Conservation (phyloP, 2,329 filamentous ascomycete species). For the Botrytis deweyae region DNA sequence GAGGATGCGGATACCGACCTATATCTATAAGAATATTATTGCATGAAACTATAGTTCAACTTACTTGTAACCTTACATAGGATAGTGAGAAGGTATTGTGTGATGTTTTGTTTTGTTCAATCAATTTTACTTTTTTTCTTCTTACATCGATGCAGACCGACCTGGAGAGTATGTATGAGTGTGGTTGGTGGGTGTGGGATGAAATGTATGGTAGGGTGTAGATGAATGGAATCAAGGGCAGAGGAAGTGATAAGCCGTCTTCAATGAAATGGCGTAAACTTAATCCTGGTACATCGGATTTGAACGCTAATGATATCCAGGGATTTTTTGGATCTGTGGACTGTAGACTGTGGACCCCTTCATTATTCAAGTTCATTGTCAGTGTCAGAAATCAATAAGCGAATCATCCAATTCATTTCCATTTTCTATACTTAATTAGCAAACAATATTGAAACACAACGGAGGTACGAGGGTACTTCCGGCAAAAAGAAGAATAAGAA, state of each 20-base stretch:
- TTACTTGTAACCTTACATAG: slow-evolving; percentile 11
- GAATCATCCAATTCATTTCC: background rate
- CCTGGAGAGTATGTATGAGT: background rate
- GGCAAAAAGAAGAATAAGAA: background rate
- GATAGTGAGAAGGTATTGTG: background rate
- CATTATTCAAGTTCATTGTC: slow-evolving; percentile 1
- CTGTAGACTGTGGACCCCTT: background rate
- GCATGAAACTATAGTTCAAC: slow-evolving; percentile 2
- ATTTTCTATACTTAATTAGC: background rate
- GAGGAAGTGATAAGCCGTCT: background rate
- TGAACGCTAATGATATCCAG: background rate
- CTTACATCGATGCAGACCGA: background rate
- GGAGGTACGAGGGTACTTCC: background rate
- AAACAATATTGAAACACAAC: background rate
- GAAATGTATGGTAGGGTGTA: background rate
- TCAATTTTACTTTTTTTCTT: background rate
- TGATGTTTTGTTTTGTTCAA: background rate
- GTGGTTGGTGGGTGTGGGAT: background rate
- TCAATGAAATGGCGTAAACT: slow-evolving; percentile 6
- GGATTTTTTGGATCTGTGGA: slow-evolving; percentile 6
- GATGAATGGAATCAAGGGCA: background rate
- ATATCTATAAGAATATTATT: slow-evolving; percentile 15
- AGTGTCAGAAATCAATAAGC: background rate
- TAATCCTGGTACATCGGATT: background rate
- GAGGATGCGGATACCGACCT: slow-evolving; percentile 17